Base-by-base conservation (phyloP, 495 filamentous ascomycete species). In the Annulohypoxylon nitens region DNA sequence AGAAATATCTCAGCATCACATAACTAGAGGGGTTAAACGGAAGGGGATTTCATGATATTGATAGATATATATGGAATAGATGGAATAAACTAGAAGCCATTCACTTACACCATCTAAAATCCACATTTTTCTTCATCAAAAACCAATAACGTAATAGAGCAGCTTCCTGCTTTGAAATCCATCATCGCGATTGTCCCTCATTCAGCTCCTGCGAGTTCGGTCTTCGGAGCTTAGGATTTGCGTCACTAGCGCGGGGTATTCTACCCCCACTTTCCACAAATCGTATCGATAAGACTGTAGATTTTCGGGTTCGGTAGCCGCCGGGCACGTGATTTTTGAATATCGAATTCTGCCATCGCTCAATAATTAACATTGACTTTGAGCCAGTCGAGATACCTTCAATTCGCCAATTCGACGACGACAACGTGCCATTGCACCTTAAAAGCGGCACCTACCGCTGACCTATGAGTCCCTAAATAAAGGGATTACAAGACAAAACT, bases 91-190 rank as follows among this genome's bases (percentile, higher is more conserved):
- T 71, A 20, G 67, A 71, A 71, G 67, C 48, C 43, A 70, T 69
- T 77, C 66, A 76, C 73, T 76, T 78, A 78, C 76, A 74, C 67
- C 70, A 76, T 73, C 51, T 34, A 63, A 68, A 68, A 69, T 25
- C 55, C 53, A 71, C 71, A 26, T 59, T 39, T 48, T 50, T 50
- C 55, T 53, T 14, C 4, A 0, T 30, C 20, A 50, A 4, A 30
- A 16, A 64, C 33, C 60, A 51, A 59, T 71, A 68, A 45, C 39
- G 61, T 43, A 61, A 37, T 65, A 54, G 74, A 69, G 71, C 69
- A 70, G 67, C 67, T 65, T 62, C 61, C 71, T 83, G 81, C 78
- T 83, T 83, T 83, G 81, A 83, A 83, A 83, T 83, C 80, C 48
- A 51, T 23, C 48, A 9, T 51, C 23, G 9, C 18, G 30, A 26